Base-by-base conservation (phyloP, 139 green algal genomes). In the Zygnema cylindricum region DNA sequence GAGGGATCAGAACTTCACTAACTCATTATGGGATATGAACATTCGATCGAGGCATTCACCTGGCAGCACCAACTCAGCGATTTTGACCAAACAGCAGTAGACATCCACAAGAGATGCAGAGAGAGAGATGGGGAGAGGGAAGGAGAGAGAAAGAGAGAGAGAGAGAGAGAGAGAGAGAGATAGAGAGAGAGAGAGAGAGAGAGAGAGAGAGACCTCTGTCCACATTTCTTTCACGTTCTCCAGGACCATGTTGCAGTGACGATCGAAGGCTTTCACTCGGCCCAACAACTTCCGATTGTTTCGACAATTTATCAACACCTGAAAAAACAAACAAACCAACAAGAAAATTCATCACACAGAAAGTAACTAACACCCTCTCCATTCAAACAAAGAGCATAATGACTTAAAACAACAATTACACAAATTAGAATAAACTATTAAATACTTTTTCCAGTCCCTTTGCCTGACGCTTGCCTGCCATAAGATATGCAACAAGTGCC, bases 141-240 rank as follows among this genome's bases (percentile, higher is more conserved):
- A n/a, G n/a, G n/a, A n/a, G n/a, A n/a, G n/a, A n/a, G n/a, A n/a
- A n/a, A n/a, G n/a, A n/a, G n/a, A n/a, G n/a, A n/a, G n/a, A n/a
- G n/a, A n/a, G n/a, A n/a, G n/a, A n/a, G n/a, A n/a, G n/a, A n/a
- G n/a, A n/a, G n/a, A n/a, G n/a, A n/a, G n/a, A n/a, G n/a, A n/a
- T n/a, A n/a, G n/a, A n/a, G n/a, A n/a, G n/a, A n/a, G n/a, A n/a
- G n/a, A n/a, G n/a, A n/a, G n/a, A n/a, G n/a, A n/a, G n/a, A n/a
- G n/a, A n/a, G n/a, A n/a, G n/a, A n/a, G n/a, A n/a, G n/a, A 49
- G 92, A 97, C 96, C 95, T 99, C 97, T 63, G 96, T 98, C 98
- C 98, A 99, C 94, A 99, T 98, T 93, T 99, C 97, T 78, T 98
- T 98, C 16, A 99, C 97, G 86, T 99, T 99, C 86, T 99, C 97